Conservation (phyloP, 163 green algal species). For the Chlamydomonas reinhardtii region DNA sequence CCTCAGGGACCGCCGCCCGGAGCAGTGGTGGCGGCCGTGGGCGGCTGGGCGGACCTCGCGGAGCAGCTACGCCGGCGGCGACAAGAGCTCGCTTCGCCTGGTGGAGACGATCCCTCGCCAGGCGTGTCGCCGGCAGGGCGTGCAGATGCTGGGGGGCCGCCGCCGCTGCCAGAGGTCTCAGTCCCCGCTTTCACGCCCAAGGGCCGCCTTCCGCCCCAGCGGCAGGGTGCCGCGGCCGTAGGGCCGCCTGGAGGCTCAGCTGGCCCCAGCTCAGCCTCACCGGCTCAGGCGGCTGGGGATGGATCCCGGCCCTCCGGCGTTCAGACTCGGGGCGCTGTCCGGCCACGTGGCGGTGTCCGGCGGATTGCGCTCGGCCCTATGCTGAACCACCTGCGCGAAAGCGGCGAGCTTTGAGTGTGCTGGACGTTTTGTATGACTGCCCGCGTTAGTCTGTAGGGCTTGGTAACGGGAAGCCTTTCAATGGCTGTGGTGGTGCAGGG, state of each 20-base stretch:
- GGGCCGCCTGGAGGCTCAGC: not conserved
- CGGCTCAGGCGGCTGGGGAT: not conserved
- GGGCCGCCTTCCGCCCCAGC: not conserved
- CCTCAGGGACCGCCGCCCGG: not conserved
- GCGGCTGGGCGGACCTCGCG: slow-evolving; percentile 31
- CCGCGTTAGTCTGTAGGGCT: no score
- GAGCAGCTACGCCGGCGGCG: slow-evolving; percentile 27
- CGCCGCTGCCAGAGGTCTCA: slow-evolving; percentile 9
- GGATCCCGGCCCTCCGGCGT: not conserved
- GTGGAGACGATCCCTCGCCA: not conserved
- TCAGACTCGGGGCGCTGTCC: not conserved
- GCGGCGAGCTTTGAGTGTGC: not conserved
- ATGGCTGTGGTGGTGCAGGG: no score
- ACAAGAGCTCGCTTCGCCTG: not conserved
- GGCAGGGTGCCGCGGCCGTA: not conserved
- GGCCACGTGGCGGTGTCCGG: slow-evolving; percentile 21
- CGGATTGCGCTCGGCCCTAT: slow-evolving; percentile 12
- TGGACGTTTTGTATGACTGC: no score
- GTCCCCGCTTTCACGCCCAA: not conserved
- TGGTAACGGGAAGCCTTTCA: no score
- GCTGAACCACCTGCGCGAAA: slow-evolving; percentile 20
- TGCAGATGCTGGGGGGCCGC: not conserved
- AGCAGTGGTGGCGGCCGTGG: slow-evolving; percentile 16
- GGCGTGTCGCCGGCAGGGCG: not conserved
- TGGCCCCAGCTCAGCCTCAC: not conserved